A percentile compares a stretch with the other conserved stretches of the same genome.
Evolutionary conservation across 2,329 filamentous ascomycete genomes (phyloP).

Genomic region (Metarhizium rileyi): DNA sequence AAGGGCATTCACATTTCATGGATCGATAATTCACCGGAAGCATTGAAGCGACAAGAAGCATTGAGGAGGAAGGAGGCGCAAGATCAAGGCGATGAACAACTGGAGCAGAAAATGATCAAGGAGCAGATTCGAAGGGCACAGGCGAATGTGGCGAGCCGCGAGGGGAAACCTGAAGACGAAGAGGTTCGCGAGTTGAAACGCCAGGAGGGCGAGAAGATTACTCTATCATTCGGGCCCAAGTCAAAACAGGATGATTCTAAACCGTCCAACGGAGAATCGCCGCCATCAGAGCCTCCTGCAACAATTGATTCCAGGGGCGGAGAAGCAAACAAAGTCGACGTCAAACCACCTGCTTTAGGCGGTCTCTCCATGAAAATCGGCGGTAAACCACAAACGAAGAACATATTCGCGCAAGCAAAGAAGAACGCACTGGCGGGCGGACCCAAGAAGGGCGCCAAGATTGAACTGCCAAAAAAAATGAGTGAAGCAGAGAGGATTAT

Average conservation of each 20-base stretch:
- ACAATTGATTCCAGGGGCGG: slow-evolving; percentile 7
- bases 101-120: slow-evolving; percentile 72
- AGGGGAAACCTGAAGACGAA: slow-evolving; percentile 30
- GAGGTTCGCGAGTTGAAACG: slow-evolving; percentile 42
- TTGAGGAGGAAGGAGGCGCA: slow-evolving; percentile 74
- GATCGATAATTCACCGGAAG: slow-evolving; percentile 87
- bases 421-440: slow-evolving; percentile 59
- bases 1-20: slow-evolving; percentile 82
- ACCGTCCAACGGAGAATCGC: slow-evolving; percentile 9
- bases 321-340: slow-evolving; percentile 11
- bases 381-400: slow-evolving; percentile 59
- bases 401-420: slow-evolving; percentile 58
- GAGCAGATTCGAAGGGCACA: slow-evolving; percentile 76
- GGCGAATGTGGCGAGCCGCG: slow-evolving; percentile 34
- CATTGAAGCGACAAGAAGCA: slow-evolving; percentile 69
- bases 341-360: slow-evolving; percentile 21
- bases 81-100: slow-evolving; percentile 83
- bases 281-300: slow-evolving; percentile 13
- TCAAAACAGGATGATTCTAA: slow-evolving; percentile 13
- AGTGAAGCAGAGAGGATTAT: slow-evolving; percentile 83
- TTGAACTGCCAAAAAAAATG: slow-evolving; percentile 68
- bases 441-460: slow-evolving; percentile 49
- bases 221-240: slow-evolving; percentile 53
- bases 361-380: slow-evolving; percentile 55
- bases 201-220: slow-evolving; percentile 67